Evolutionary conservation across 2,329 filamentous ascomycete species (phyloP), one percentile per base, ranked within the genome.

Genomic region (Colletotrichum destructivum): DNA sequence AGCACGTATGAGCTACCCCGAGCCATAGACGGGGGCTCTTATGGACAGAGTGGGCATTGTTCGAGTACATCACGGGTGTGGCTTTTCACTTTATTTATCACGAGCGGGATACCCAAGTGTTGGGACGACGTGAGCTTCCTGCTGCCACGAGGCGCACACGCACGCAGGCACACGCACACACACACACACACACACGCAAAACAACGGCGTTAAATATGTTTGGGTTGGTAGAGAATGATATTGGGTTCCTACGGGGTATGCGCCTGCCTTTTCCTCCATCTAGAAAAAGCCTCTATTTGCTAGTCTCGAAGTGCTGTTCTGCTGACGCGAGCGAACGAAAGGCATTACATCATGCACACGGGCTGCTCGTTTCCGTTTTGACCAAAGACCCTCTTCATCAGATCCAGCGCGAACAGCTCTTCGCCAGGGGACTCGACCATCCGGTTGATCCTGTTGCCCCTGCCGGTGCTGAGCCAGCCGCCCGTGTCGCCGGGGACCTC

Each of bases 401-500:
- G 80, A 73, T 91, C 85, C 46, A 85, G 85, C 46, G 90, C 92
- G 84, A 95, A 94, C 51, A 84, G 81, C 9, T 91, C 87, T 75
- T 89, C 87, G 2, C 92, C 94, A 0, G 94, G 94, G 74, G 92
- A 89, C 35, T 81, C 83, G 61, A 94, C 87, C 80, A 95, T 92
- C 79, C 94, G 89, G 81, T 90, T 89, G 74, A 99, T 88, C 66
- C 94, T 88, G 83, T 98, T 99, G 7, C 95, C 95, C 77, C 89
- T 91, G 74, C 84, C 86, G 16, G 83, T 80, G 79, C 92, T 94
- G 78, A 96, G 81, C 96, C 96, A 98, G 63, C 84, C 92, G 85
- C 76, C 89, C 82, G 81, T 90, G 80, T 98, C 96, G 51, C 92
- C 93, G 0, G 91, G 87, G 40, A 91, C 87, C 75, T 88, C 84